Evolutionary conservation across 2,329 filamentous ascomycete genomes (phyloP).

Genomic region (Neurospora sp.): DNA sequence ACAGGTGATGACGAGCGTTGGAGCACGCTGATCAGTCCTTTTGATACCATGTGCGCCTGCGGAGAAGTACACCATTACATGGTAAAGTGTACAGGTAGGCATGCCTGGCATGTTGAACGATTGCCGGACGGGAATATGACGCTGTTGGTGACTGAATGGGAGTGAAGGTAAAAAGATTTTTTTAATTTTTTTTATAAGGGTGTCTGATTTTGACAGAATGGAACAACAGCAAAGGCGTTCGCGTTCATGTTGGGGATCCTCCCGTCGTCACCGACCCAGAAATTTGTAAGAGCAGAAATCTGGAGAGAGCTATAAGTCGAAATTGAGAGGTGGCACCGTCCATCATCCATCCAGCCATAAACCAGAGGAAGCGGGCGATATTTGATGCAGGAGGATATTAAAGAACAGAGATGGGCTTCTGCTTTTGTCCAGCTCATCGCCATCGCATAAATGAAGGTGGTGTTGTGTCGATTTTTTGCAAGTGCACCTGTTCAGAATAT

Average conservation of each 20-base stretch:
- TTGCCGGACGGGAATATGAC: not conserved
- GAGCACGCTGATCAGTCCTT: not conserved
- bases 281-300: not conserved
- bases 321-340: not conserved
- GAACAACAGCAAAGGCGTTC: not conserved
- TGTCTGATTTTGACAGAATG: slow-evolving; percentile 11
- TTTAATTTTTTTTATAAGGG: slow-evolving; percentile 7
- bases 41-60: too few species aligned
- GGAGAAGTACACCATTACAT: too few species aligned
- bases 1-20: not conserved
- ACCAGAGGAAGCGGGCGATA: not conserved
- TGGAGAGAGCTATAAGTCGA: not conserved
- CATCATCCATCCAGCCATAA: not conserved
- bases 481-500: not conserved
- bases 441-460: not conserved
- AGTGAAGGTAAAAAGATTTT: not conserved
- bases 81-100: not conserved
- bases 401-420: not conserved
- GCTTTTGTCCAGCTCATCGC: not conserved
- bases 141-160: not conserved
- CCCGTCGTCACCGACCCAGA: not conserved
- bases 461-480: not conserved
- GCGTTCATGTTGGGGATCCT: not conserved
- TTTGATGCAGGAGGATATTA: not conserved
- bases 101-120: not conserved